Percentiles rank a stretch among this genome's conserved stretches.
Conservation (phyloP, 1,284 basidiomycete species). For the Ustilago lituana region DNA sequence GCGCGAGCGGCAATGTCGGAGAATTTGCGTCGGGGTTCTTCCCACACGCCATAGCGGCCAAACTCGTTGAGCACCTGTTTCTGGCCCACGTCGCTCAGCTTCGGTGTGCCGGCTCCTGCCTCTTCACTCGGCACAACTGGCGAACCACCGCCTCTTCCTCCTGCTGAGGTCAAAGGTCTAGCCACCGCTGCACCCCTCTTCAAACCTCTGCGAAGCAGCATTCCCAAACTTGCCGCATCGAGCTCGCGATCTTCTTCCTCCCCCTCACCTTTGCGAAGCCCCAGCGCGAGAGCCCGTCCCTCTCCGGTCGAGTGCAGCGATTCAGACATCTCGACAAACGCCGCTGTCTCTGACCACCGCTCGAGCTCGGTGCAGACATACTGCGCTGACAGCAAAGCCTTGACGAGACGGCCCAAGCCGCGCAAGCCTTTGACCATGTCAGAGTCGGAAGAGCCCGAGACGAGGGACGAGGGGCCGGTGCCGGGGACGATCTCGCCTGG, state of each 20-base stretch:
- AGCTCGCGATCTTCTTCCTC: conserved; percentile 49
- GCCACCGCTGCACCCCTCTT: conserved; percentile 48
- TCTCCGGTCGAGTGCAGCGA: conserved; percentile 36
- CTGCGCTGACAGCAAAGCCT: conserved; percentile 55
- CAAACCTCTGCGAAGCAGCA: conserved; percentile 49
- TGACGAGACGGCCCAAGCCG: conserved; percentile 59
- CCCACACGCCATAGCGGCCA: conserved; percentile 54
- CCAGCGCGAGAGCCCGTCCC: conserved; percentile 24
- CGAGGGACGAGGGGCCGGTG: conserved; percentile 1
- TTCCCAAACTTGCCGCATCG: conserved; percentile 57
- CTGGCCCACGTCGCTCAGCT: conserved; percentile 16
- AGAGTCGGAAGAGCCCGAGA: conserved; percentile 32
- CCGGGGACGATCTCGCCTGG: conserved; percentile 74
- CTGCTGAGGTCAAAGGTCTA: conserved; percentile 16
- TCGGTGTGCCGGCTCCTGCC: conserved; percentile 12
- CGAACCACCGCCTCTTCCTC: background rate
- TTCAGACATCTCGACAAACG: conserved; percentile 55
- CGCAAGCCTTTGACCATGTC: conserved; percentile 62
- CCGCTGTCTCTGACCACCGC: conserved; percentile 48
- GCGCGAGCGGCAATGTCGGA: conserved; percentile 42
- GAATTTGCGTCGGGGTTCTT: conserved; percentile 46
- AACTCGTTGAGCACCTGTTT: conserved; percentile 27
- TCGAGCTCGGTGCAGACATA: conserved; percentile 53
- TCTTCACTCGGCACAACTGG: conserved; percentile 2
- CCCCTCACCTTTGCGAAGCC: conserved; percentile 31